These are phyloP conservation scores for Flaveria brownii DNA, from an alignment of 129 eudicot genomes.

Conservation along the genomic window DNA sequence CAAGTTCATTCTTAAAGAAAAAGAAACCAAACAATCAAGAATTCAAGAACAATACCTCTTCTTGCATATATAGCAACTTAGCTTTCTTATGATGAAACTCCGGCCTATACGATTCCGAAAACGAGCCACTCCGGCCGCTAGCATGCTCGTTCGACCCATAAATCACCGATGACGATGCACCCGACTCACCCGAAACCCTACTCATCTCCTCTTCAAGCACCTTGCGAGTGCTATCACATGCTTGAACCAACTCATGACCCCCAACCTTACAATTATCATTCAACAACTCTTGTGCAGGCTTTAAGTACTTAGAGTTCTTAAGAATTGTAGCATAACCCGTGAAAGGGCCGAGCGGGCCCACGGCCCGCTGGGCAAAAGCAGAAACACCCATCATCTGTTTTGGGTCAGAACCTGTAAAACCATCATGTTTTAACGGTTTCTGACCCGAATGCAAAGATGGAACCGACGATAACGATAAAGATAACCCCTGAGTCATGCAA, in stretches of 20 bases:
- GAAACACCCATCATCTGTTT: constrained; percentile 28
- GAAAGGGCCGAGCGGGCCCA: constrained; percentile 85
- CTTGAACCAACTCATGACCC: constrained; percentile 32
- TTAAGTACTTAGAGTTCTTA: constrained; percentile 68
- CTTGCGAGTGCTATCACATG: constrained; percentile 38
- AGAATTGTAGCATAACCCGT: constrained; percentile 82
- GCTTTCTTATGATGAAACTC: constrained; percentile 77
- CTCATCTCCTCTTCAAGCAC: constrained; percentile 34
- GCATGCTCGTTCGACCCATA: constrained; percentile 46
- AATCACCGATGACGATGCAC: constrained; percentile 50
- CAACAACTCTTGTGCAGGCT: constrained; percentile 70
- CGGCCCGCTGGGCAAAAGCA: constrained; percentile 38
- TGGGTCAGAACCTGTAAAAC: constrained; percentile 15
- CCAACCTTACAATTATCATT: constrained; percentile 54
- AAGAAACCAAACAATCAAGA: background rate
- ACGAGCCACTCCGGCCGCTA: constrained; percentile 34
- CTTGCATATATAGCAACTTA: constrained; percentile 72
- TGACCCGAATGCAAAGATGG: constrained; percentile 34
- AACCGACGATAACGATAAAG: constrained; percentile 66
- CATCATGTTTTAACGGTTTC: background rate
- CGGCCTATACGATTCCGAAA: constrained; percentile 50
- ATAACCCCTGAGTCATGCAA: constrained; percentile 29
- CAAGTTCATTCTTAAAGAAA: background rate
- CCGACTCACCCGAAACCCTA: constrained; percentile 40
- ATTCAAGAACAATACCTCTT: constrained; percentile 56